Conservation (phyloP, 495 filamentous ascomycete genomes). For the Schizothecium vesticola region DNA sequence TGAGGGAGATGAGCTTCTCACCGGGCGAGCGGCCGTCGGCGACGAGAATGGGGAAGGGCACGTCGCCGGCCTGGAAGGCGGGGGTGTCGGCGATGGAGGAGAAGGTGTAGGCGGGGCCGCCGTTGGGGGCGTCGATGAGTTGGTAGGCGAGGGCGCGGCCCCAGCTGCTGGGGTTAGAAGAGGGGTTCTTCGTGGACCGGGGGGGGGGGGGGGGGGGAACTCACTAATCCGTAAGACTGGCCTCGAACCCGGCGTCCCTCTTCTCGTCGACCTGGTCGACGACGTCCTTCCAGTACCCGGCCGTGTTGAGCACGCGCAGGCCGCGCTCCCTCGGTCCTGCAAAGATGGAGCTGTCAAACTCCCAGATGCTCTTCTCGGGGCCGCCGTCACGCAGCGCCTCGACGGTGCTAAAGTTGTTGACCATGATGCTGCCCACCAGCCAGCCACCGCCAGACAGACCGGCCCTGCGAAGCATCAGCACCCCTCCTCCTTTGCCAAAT, state of each 20-base stretch:
- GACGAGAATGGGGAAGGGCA: constrained; percentile 79
- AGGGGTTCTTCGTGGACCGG: background rate
- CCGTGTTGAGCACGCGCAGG: constrained; percentile 35
- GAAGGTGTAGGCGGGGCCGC: constrained; percentile 77
- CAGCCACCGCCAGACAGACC: constrained; percentile 85
- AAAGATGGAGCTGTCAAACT: constrained; percentile 74
- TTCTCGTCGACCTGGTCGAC: constrained; percentile 59
- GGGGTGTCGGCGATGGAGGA: constrained; percentile 72
- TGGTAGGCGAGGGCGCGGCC: constrained; percentile 74
- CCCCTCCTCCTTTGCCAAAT: no score
- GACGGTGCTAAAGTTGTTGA: constrained; percentile 86
- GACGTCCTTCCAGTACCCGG: constrained; percentile 65
- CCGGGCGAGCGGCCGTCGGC: constrained; percentile 67
- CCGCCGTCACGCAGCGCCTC: constrained; percentile 53
- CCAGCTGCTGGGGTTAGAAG: constrained; percentile 45
- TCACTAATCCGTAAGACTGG: constrained; percentile 73
- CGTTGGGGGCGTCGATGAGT: constrained; percentile 70
- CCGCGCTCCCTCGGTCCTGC: constrained; percentile 36
- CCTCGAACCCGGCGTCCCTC: constrained; percentile 63
- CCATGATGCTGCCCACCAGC: constrained; percentile 78
- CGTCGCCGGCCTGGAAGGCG: constrained; percentile 62
- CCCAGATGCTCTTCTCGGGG: constrained; percentile 58
- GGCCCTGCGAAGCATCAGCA: constrained; percentile 29
- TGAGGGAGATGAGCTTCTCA: constrained; percentile 58
- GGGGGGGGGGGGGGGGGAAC: background rate